phyloP scores from a whole-genome alignment of 2,329 filamentous ascomycete genomes.

The Neonectria sp. region DNA sequence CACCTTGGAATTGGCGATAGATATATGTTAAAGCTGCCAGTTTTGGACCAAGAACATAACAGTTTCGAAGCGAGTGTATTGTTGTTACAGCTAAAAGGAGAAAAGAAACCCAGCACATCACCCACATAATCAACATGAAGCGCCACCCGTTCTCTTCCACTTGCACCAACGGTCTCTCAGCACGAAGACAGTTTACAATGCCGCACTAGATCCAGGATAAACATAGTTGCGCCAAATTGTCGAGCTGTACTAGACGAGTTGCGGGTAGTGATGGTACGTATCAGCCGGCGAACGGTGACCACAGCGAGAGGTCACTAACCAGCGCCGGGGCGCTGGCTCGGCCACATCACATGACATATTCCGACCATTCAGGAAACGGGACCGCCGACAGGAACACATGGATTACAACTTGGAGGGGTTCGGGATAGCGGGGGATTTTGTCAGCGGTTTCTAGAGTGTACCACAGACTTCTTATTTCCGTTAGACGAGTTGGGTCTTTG shows the following conservation, averaged over 20 bases:
- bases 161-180: no score
- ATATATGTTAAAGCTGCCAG: no score
- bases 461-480: not conserved
- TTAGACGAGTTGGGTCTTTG: not conserved
- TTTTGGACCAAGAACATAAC: no score
- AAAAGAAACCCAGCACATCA: no score
- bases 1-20: no score
- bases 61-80: no score
- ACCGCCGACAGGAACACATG: slow-evolving; percentile 3
- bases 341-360: not conserved
- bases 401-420: slow-evolving; percentile 20
- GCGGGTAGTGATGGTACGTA: not conserved
- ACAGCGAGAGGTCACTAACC: not conserved
- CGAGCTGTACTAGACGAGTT: not conserved
- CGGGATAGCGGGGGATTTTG: slow-evolving; percentile 29
- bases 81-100: no score
- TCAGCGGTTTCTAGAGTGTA: slow-evolving; percentile 23
- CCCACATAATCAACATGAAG: no score
- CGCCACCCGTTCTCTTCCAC: no score
- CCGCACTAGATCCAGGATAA: no score
- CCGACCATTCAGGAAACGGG: slow-evolving; percentile 5
- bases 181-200: no score
- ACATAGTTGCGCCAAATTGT: no score
- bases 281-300: not conserved
- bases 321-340: not conserved